Evolutionary conservation across 257 asterid genomes (phyloP).

Genomic region (Pogostemon cablin): DNA sequence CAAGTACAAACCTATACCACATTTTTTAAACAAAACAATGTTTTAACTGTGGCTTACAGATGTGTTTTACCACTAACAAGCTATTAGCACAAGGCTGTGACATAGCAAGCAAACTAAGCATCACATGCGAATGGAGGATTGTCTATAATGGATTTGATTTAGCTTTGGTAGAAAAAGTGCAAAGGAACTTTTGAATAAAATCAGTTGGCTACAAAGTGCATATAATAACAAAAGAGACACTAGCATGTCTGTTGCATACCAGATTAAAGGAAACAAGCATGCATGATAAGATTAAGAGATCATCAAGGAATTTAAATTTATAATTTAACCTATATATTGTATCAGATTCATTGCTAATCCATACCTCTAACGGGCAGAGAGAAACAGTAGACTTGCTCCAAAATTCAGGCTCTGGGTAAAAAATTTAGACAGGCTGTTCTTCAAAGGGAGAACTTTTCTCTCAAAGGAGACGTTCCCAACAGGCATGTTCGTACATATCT

Average conservation of each 20-base stretch:
- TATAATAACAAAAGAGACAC: not conserved
- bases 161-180: not conserved
- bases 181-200: not conserved
- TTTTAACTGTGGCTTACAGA: not conserved
- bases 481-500: slow-evolving; percentile 60
- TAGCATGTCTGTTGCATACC: slow-evolving; percentile 13
- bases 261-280: slow-evolving; percentile 19
- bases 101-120: slow-evolving; percentile 5
- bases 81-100: not conserved
- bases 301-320: not conserved
- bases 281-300: not conserved
- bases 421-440: slow-evolving; percentile 39
- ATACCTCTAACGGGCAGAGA: slow-evolving; percentile 81
- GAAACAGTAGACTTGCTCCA: slow-evolving; percentile 68
- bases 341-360: slow-evolving; percentile 28
- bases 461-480: slow-evolving; percentile 77
- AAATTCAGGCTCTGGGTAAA: slow-evolving; percentile 58
- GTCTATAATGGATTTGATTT: too few species aligned
- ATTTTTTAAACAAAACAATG: slow-evolving; percentile 2
- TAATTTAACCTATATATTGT: not conserved
- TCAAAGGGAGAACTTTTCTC: slow-evolving; percentile 71
- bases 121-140: not conserved
- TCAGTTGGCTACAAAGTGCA: not conserved
- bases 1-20: slow-evolving; percentile 54
- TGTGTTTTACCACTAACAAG: not conserved